Percentiles rank a stretch among this genome's conserved stretches.
Evolutionary conservation across 352 stramenopile species (phyloP).

Genomic region (Globisporangium echinulatum): DNA sequence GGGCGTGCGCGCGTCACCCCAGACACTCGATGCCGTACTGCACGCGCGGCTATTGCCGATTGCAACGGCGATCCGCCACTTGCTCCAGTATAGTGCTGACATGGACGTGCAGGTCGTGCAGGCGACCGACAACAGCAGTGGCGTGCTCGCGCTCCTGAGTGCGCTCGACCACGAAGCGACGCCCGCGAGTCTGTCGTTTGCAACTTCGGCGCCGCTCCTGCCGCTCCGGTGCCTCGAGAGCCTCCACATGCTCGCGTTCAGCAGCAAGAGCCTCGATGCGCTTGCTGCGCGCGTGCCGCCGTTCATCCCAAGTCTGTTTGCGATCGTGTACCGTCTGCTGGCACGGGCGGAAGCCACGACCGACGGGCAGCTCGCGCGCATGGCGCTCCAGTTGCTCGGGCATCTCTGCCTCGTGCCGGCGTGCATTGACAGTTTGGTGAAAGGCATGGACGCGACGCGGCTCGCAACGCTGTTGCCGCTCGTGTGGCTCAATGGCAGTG

Average conservation of each 20-base stretch:
- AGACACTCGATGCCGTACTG: slow-evolving; percentile 59
- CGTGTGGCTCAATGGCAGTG: slow-evolving; percentile 35
- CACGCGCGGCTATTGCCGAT: slow-evolving; percentile 70
- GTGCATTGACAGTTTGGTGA: slow-evolving; percentile 84
- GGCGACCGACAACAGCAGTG: slow-evolving; percentile 27
- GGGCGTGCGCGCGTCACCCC: slow-evolving; percentile 60
- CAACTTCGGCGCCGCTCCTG: slow-evolving; percentile 51
- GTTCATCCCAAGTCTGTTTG: slow-evolving; percentile 82
- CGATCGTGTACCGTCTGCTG: slow-evolving; percentile 81
- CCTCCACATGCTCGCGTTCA: slow-evolving; percentile 85
- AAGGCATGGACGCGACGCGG: slow-evolving; percentile 77
- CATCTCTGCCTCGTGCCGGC: slow-evolving; percentile 83
- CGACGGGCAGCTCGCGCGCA: slow-evolving; percentile 70
- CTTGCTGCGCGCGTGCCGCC: slow-evolving; percentile 69
- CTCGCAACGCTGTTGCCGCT: slow-evolving; percentile 65
- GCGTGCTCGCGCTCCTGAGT: slow-evolving; percentile 62
- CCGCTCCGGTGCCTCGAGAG: slow-evolving; percentile 82
- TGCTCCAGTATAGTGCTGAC: slow-evolving; percentile 76
- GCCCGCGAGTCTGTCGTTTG: slow-evolving; percentile 73
- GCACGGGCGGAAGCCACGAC: slow-evolving; percentile 71
- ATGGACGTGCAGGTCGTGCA: slow-evolving; percentile 82
- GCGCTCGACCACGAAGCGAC: slow-evolving; percentile 80
- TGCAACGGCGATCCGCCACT: slow-evolving; percentile 68
- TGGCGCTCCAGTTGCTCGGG: slow-evolving; percentile 75
- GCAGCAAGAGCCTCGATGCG: slow-evolving; percentile 67